A percentile compares a stretch with the other conserved stretches of the same genome.
Conservation (phyloP, 495 filamentous ascomycete genomes). For the Chaetomium fimeti region DNA sequence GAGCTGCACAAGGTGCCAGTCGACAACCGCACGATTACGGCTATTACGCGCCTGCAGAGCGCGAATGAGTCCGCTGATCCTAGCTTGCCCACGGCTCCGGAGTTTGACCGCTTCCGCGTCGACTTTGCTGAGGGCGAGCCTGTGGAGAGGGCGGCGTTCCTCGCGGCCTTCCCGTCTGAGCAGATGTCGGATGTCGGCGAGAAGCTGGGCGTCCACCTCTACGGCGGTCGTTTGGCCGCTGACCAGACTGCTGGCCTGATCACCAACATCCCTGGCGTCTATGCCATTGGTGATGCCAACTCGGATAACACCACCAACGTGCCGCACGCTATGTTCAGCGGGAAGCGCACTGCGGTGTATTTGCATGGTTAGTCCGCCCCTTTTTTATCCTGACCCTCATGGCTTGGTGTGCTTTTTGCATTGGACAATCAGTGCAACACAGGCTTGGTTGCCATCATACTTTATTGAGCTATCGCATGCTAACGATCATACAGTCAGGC, state of each 20-base stretch:
- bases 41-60: constrained; percentile 48
- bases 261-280: constrained; percentile 53
- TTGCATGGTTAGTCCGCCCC: constrained; percentile 49
- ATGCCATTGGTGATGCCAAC: constrained; percentile 58
- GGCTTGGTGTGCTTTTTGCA: background rate
- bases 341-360: constrained; percentile 56
- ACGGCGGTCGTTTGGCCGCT: constrained; percentile 48
- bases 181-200: constrained; percentile 41
- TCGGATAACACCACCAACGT: constrained; percentile 58
- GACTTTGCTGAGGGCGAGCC: constrained; percentile 50
- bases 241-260: constrained; percentile 38
- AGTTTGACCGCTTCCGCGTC: constrained; percentile 53
- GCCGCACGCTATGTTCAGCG: constrained; percentile 58
- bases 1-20: constrained; percentile 49
- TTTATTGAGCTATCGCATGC: background rate
- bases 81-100: constrained; percentile 37
- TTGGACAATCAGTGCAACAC: background rate
- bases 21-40: constrained; percentile 54
- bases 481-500: constrained; percentile 14
- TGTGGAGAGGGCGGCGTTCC: constrained; percentile 50
- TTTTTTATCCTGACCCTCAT: background rate
- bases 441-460: background rate
- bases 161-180: constrained; percentile 49
- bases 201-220: constrained; percentile 46
- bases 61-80: constrained; percentile 43